Base-by-base conservation (phyloP, 352 stramenopile genomes). In the Phytopythium oedochilum region DNA sequence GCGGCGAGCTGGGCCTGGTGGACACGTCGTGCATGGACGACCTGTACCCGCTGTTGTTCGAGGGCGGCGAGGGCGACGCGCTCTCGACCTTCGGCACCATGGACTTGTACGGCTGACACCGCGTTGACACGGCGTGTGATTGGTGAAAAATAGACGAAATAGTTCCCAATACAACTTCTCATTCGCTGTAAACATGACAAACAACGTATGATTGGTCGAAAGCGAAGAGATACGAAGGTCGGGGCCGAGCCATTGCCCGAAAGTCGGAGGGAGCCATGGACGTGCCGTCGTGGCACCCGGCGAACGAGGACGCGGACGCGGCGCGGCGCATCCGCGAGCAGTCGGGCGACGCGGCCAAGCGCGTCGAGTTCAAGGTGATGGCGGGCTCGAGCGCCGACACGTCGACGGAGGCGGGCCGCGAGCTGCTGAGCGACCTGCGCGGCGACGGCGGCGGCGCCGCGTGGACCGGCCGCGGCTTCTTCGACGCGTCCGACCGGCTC, bases 311-410 rank as follows among this genome's bases (percentile, higher is more conserved):
- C 55, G 43, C 71, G 18, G 25, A 18, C 36, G 59, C 76, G 59
- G 63, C 64, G 39, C 32, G 63, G 42, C 68, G 72, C 55, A 61
- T 64, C 35, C 59, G 63, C 48, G 54, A 66, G 44, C 42, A 62
- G 55, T 47, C 55, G 57, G 26, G 57, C 47, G 14, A 42, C 47
- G 2, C 39, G 29, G 50, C 61, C 18, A 59, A 73, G 50, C 77
- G 79, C 32, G 83, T 68, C 5, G 77, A 88, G 69, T 91, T 88
- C 63, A 86, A 79, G 51, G 62, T 81, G 17, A 88, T 93, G 66
- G 52, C 67, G 23, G 76, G 76, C 18, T 87, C 76, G 31, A 73
- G 61, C 17, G 55, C 68, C 7, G 75, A 86, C 61, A 83, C 70
- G 61, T 87, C 67, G 28, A 93, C 80, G 35, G 76, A 91, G 38